Conservation (phyloP, 139 green algal species). For the Picochlorum sp. region DNA sequence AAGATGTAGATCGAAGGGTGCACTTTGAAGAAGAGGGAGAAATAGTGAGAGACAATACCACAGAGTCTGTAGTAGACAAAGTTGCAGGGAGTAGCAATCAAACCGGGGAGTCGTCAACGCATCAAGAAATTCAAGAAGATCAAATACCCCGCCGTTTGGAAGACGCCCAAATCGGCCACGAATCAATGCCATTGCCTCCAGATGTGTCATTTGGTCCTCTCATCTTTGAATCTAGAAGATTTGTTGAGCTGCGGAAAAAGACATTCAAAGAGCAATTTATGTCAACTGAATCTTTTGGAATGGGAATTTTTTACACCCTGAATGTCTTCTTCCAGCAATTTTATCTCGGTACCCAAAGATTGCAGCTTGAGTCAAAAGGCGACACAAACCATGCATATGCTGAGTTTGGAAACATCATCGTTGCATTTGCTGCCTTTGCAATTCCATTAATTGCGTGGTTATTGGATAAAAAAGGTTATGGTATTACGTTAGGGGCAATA, state of each 20-base stretch:
- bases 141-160: not conserved
- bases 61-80: not conserved
- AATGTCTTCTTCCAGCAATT: conserved; percentile 53
- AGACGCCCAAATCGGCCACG: conserved; percentile 10
- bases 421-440: conserved; percentile 41
- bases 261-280: conserved; percentile 42
- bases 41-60: not conserved
- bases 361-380: conserved; percentile 48
- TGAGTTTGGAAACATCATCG: conserved; percentile 46
- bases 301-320: conserved; percentile 55
- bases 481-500: conserved; percentile 44
- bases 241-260: conserved; percentile 55
- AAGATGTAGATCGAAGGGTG: not conserved
- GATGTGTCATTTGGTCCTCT: conserved; percentile 29
- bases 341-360: conserved; percentile 39
- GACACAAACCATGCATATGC: conserved; percentile 25
- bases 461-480: conserved; percentile 55
- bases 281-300: conserved; percentile 42
- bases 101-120: not conserved
- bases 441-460: conserved; percentile 50
- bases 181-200: conserved; percentile 19
- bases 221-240: conserved; percentile 50
- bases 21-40: not conserved
- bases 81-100: not conserved
- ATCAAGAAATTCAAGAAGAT: not conserved